phyloP scores from a whole-genome alignment of 2,329 filamentous ascomycete genomes.

The Aureobasidium lini region DNA sequence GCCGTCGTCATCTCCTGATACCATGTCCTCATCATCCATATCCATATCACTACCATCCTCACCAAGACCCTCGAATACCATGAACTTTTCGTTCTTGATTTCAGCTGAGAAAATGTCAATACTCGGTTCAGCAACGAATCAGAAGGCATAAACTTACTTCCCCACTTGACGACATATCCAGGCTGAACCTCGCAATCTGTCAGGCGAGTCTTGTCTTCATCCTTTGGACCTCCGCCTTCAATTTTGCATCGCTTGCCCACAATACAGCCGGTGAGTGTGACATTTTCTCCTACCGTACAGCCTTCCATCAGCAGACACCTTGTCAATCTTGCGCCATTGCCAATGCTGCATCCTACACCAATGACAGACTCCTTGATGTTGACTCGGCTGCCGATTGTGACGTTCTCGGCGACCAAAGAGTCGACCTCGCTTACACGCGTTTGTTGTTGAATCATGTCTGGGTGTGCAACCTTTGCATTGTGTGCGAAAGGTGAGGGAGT shows the following conservation, averaged over 20 bases:
- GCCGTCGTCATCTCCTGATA: neutral
- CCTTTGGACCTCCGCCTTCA: constrained; percentile 60
- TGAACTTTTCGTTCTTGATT: constrained; percentile 56
- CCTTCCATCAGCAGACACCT: constrained; percentile 91
- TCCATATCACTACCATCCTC: constrained; percentile 23
- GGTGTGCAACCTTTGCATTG: constrained; percentile 70
- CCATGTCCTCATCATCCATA: constrained; percentile 16
- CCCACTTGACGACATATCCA: constrained; percentile 70
- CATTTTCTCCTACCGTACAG: constrained; percentile 74
- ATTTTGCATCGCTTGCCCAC: constrained; percentile 73
- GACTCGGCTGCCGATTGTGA: constrained; percentile 78
- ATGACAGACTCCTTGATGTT: constrained; percentile 91
- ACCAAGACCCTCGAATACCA: constrained; percentile 39
- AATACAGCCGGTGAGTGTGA: constrained; percentile 80
- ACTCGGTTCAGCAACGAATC: neutral
- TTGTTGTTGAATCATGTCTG: constrained; percentile 69
- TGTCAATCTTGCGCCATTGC: constrained; percentile 75
- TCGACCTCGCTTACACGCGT: constrained; percentile 78
- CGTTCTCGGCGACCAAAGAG: constrained; percentile 79
- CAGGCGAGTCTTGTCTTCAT: constrained; percentile 46
- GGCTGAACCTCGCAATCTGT: constrained; percentile 91
- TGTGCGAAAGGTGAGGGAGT: constrained; percentile 67
- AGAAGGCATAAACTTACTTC: constrained; percentile 37
- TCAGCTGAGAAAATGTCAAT: constrained; percentile 32
- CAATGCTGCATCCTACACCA: constrained; percentile 79